Evolutionary conservation across 768 basidiomycete genomes (phyloP).

Genomic region (Amanita rubescens): DNA sequence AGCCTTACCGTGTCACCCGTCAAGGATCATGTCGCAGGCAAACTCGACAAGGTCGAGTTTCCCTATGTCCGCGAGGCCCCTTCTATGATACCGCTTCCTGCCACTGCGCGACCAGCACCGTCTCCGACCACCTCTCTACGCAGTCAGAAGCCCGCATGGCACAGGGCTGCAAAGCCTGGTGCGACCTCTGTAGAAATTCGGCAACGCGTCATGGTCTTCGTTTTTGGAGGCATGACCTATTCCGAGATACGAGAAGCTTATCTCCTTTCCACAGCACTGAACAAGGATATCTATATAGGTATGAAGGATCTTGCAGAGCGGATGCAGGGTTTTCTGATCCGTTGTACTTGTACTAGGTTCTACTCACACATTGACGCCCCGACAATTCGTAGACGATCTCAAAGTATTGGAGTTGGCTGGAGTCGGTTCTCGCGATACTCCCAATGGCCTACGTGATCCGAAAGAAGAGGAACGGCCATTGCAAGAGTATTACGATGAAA

Average conservation of each 20-base stretch:
- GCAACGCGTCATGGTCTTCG: slow-evolving; percentile 81
- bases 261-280: slow-evolving; percentile 60
- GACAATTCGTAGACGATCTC: slow-evolving; percentile 79
- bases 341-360: slow-evolving; percentile 52
- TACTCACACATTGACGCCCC: slow-evolving; percentile 80
- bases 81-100: slow-evolving; percentile 35
- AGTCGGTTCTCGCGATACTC: slow-evolving; percentile 64
- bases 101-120: slow-evolving; percentile 43
- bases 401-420: slow-evolving; percentile 85
- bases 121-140: slow-evolving; percentile 70
- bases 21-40: slow-evolving; percentile 78
- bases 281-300: slow-evolving; percentile 94
- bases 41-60: slow-evolving; percentile 72
- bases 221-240: slow-evolving; percentile 94
- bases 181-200: slow-evolving; percentile 43
- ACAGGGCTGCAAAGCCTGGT: slow-evolving; percentile 51
- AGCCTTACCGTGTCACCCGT: neutral
- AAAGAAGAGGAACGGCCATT: slow-evolving; percentile 40
- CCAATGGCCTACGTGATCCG: slow-evolving; percentile 57
- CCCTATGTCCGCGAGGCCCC: slow-evolving; percentile 87
- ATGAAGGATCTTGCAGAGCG: neutral
- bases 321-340: neutral
- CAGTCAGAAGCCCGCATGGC: slow-evolving; percentile 87
- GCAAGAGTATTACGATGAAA: slow-evolving; percentile 77
- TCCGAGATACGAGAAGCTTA: slow-evolving; percentile 92